These are phyloP conservation scores for Seiridium unicorne DNA, from an alignment of 2,329 filamentous ascomycete genomes.

Conservation along the genomic window DNA sequence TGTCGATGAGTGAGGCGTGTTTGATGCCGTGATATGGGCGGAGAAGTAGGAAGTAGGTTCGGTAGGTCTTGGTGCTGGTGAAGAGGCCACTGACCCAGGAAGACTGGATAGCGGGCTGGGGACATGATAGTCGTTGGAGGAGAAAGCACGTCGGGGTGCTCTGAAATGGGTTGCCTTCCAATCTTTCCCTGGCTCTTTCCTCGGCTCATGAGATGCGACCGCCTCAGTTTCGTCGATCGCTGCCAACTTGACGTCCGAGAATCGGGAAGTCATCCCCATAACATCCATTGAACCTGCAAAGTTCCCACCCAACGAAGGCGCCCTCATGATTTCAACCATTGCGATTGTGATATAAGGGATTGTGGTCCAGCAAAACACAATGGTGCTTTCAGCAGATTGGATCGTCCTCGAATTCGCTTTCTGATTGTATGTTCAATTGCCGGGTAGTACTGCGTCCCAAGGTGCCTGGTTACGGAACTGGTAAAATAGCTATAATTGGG, in stretches of 20 bases:
- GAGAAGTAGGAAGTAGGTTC: conserved; percentile 8
- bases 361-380: no score
- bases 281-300: conserved; percentile 20
- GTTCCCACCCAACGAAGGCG: conserved; percentile 19
- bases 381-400: no score
- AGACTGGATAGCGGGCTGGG: conserved; percentile 16
- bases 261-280: conserved; percentile 23
- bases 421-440: neutral
- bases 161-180: conserved; percentile 12
- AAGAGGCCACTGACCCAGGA: conserved; percentile 16
- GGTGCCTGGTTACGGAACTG: no score
- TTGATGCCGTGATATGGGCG: neutral
- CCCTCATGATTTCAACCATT: conserved; percentile 29
- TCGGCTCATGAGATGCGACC: conserved; percentile 1
- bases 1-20: conserved; percentile 4
- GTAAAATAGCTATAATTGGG: no score
- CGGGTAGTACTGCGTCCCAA: no score
- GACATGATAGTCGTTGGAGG: conserved; percentile 24
- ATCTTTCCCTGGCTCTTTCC: conserved; percentile 6
- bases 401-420: neutral
- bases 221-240: conserved; percentile 17
- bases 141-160: conserved; percentile 27
- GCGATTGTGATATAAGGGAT: neutral
- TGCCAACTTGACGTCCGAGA: conserved; percentile 21
- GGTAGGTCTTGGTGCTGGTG: neutral